Base-by-base conservation (phyloP, 2,329 filamentous ascomycete genomes). In the Nigrograna mackinnonii region DNA sequence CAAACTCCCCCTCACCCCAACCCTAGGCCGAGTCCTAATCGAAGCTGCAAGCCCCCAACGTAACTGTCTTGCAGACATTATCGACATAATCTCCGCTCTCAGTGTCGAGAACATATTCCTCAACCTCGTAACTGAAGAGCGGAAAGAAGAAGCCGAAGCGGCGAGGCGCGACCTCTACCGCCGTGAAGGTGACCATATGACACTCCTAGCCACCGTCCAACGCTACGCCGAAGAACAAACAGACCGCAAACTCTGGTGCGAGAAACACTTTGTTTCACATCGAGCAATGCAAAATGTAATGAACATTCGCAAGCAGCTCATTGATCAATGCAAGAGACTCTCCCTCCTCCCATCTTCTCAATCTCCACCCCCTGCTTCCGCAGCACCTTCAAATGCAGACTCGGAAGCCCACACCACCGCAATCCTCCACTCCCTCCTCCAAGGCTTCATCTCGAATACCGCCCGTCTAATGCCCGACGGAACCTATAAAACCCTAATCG, bases 21-120 rank as follows among this genome's bases (percentile, higher is more conserved):
- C 87, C 0, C 82, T 95, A 6, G 91, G 87, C 0, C 83, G 91
- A 1, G 90, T 96, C 1, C 75, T 99, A 0, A 76, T 99, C 14
- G 89, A 90, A 31, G 89, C 91, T 1, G 83, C 85, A 0, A 79
- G 80, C 5, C 79, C 85, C 0, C 81, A 86, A 31, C 80, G 80
- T 36, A 82, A 88, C 54, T 95, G 91, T 54, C 71, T 96, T 2
- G 68, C 85, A 0, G 90, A 96, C 53, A 85, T 84, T 4, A 92
- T 99, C 49, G 94, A 97, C 58, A 86, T 96, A 41, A 87, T 85
- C 37, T 79, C 83, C 1, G 80, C 78, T 33, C 71, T 86, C n/a
- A 83, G 79, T 47, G 81, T 84, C 1, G 83, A 86, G 56, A 83
- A 79, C 52, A 77, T 86, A 21, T 85, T 84, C 59, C 63, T 84